Evolutionary conservation across 257 asterid genomes (phyloP), one percentile per base, ranked within the genome.

Genomic region (Solanum lignicaule): DNA sequence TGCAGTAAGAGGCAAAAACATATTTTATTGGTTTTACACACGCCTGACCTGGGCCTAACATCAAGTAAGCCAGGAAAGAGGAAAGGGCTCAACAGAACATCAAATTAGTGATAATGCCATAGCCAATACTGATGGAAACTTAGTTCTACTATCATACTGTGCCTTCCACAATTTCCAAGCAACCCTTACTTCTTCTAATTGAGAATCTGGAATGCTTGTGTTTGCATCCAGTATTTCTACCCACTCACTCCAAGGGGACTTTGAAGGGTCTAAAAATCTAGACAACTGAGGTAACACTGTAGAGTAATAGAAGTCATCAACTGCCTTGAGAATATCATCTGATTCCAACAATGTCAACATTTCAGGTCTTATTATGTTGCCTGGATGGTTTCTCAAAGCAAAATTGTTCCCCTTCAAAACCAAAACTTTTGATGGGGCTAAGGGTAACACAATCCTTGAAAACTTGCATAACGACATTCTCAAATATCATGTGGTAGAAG

Each of bases 361-460:
- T 88, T 96, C 98, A 7, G 99, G 98, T 93, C 99, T 93, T 69
- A 86, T 93, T 41, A 89, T 46, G 81, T 94, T 93, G 69, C 96
- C 98, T 1, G 98, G 98, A 75, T 94, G 87, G 21, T 94, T 93
- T 90, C 99, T 92, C 89, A 94, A 89, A 6, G 90, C 95, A 55
- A 96, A 96, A 72, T 90, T 89, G 91, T 97, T 97, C 75, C 98
- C 93, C 90, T 95, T 90, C 89, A 97, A 90, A 55, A 97, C 81
- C 89, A 96, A 92, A 65, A 92, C 99, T 92, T 97, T 99, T 25
- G 99, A 93, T 41, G 99, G 99, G 76, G 98, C 99, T 43, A 95
- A 94, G 62, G 99, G 99, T 33, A 95, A 72, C 27, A 95, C 92
- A 43, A 97, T 92, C 90, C 99, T 92, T 13, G 99, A 95, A 91